phyloP scores from a whole-genome alignment of 768 basidiomycete species.

The Amanita subjunquillea region DNA sequence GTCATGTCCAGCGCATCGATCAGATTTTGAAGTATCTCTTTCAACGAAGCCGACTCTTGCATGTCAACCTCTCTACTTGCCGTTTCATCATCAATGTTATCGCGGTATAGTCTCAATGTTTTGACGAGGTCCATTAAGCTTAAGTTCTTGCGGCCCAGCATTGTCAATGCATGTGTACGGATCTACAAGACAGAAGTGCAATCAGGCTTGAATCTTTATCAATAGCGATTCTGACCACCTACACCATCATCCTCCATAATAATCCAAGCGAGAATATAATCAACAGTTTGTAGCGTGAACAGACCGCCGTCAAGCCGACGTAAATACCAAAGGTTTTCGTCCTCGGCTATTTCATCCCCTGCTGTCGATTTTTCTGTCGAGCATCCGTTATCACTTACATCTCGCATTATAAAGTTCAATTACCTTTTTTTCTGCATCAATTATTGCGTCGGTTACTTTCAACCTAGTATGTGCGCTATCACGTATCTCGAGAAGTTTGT shows the following conservation, averaged over 20 bases:
- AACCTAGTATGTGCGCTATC: constrained; percentile 59
- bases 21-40: constrained; percentile 58
- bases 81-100: constrained; percentile 55
- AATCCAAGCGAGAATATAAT: constrained; percentile 93
- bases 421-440: constrained; percentile 62
- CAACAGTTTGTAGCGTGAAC: constrained; percentile 82
- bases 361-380: constrained; percentile 39
- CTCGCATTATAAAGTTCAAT: constrained; percentile 5
- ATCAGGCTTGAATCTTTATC: background rate
- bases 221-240: constrained; percentile 17
- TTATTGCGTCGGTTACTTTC: constrained; percentile 49
- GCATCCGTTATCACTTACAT: background rate
- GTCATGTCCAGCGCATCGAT: constrained; percentile 37
- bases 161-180: constrained; percentile 59
- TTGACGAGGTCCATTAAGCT: constrained; percentile 60
- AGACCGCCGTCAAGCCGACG: constrained; percentile 79
- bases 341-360: constrained; percentile 49
- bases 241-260: constrained; percentile 98
- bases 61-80: constrained; percentile 20
- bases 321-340: constrained; percentile 78
- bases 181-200: constrained; percentile 39
- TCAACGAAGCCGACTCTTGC: constrained; percentile 38
- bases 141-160: constrained; percentile 67
- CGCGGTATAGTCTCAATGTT: constrained; percentile 61
- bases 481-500: constrained; percentile 83